Evolutionary conservation across 2,329 filamentous ascomycete genomes (phyloP).

Genomic region (Metarhizium robertsii): DNA sequence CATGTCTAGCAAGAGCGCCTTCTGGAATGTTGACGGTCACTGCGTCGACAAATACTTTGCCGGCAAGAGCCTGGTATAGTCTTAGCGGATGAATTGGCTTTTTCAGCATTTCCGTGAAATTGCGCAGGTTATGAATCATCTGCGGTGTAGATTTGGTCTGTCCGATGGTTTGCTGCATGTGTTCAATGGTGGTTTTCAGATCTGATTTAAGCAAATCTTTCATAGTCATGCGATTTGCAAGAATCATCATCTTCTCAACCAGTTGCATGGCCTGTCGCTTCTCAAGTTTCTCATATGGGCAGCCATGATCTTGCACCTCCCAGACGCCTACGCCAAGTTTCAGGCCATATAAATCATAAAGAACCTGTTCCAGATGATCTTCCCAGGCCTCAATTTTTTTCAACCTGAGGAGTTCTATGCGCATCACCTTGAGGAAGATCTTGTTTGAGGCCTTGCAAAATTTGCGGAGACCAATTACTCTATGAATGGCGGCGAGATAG

Average conservation of each 20-base stretch:
- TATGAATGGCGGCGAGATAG: slow-evolving; percentile 72
- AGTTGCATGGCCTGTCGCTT: slow-evolving; percentile 71
- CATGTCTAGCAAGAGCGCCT: slow-evolving; percentile 64
- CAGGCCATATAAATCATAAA: slow-evolving; percentile 74
- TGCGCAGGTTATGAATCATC: slow-evolving; percentile 77
- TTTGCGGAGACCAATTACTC: slow-evolving; percentile 72
- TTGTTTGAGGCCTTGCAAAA: slow-evolving; percentile 82
- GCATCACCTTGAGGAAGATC: slow-evolving; percentile 81
- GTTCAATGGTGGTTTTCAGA: slow-evolving; percentile 81
- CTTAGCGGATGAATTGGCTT: slow-evolving; percentile 74
- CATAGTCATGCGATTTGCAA: slow-evolving; percentile 76
- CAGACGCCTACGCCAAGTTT: slow-evolving; percentile 62
- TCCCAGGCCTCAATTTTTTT: slow-evolving; percentile 74
- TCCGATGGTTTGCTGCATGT: slow-evolving; percentile 81
- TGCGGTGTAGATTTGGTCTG: slow-evolving; percentile 68
- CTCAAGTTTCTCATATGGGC: slow-evolving; percentile 67
- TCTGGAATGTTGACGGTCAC: slow-evolving; percentile 60
- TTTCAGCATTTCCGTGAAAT: slow-evolving; percentile 73
- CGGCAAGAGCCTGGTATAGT: slow-evolving; percentile 72
- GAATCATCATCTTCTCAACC: slow-evolving; percentile 71
- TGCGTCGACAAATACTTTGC: slow-evolving; percentile 65
- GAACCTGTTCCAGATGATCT: slow-evolving; percentile 74
- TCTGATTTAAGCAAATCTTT: slow-evolving; percentile 90
- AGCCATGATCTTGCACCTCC: slow-evolving; percentile 70
- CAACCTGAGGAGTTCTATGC: slow-evolving; percentile 71